Evolutionary conservation across 2,329 filamentous ascomycete genomes (phyloP).

Genomic region (Botryosphaeria dothidea): DNA sequence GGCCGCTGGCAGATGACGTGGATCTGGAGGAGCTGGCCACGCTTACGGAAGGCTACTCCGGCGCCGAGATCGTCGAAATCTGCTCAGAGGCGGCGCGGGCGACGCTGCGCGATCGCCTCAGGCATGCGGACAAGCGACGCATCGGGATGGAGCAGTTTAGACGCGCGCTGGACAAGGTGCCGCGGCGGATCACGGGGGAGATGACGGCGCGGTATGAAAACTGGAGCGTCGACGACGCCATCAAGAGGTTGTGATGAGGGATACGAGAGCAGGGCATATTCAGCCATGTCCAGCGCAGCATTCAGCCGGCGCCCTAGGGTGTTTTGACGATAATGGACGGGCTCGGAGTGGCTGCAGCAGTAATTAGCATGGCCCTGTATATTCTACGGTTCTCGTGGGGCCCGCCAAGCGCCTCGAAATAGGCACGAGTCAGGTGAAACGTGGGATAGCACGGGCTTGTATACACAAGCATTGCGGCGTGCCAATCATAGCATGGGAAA

Average conservation of each 20-base stretch:
- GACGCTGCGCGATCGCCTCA: constrained; percentile 34
- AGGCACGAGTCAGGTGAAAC: constrained; percentile 9
- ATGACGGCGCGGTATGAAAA: constrained; percentile 44
- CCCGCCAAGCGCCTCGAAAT: background rate
- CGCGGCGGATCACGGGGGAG: constrained; percentile 43
- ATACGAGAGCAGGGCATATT: background rate
- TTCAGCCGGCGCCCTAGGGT: background rate
- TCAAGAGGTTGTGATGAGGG: constrained; percentile 14
- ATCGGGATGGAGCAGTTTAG: constrained; percentile 52
- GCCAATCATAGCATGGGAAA: background rate
- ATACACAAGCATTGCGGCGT: constrained; percentile 11
- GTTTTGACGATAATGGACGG: background rate
- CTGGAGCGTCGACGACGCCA: constrained; percentile 30
- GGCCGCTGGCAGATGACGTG: constrained; percentile 64
- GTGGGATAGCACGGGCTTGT: background rate
- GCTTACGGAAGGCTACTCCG: constrained; percentile 75
- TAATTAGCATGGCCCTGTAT: background rate
- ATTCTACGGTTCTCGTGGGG: background rate
- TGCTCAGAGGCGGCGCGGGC: constrained; percentile 43
- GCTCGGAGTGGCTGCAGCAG: background rate
- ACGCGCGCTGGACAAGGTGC: constrained; percentile 43
- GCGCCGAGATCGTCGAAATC: constrained; percentile 74
- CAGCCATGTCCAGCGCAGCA: background rate
- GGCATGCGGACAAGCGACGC: constrained; percentile 24
- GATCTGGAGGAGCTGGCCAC: constrained; percentile 64